Percentiles rank a stretch among this genome's conserved stretches.
Conservation (phyloP, 176 grass and related monocot genomes). For the Elymus sibiricus region DNA sequence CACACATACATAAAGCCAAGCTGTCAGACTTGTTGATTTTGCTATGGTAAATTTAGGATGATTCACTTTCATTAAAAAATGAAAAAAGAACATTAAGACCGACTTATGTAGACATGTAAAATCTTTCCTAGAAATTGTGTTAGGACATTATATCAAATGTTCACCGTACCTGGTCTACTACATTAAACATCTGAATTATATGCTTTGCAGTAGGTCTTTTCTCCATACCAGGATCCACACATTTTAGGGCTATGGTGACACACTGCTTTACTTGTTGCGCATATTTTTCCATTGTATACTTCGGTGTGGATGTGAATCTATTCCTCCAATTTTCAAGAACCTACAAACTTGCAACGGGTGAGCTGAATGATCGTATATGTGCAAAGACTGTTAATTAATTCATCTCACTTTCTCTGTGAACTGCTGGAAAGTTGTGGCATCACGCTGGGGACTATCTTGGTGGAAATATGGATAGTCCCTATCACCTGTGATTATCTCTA, state of each 20-base stretch:
- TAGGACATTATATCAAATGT: not conserved
- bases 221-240: not conserved
- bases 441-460: not conserved
- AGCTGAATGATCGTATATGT: not conserved
- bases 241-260: not conserved
- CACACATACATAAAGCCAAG: not conserved
- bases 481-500: not conserved
- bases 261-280: not conserved
- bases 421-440: not conserved
- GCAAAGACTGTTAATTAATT: not conserved
- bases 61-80: no score
- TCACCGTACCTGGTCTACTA: not conserved
- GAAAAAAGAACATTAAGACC: no score
- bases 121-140: no score
- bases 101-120: no score
- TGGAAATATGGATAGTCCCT: not conserved
- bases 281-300: not conserved
- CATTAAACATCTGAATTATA: not conserved
- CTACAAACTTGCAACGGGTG: not conserved
- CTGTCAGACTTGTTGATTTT: not conserved
- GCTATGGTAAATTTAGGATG: no score
- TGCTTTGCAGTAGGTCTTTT: not conserved
- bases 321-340: not conserved
- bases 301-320: not conserved
- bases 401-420: no score